Base-by-base conservation (phyloP, 2,329 filamentous ascomycete species). In the Trichoderma gracile region DNA sequence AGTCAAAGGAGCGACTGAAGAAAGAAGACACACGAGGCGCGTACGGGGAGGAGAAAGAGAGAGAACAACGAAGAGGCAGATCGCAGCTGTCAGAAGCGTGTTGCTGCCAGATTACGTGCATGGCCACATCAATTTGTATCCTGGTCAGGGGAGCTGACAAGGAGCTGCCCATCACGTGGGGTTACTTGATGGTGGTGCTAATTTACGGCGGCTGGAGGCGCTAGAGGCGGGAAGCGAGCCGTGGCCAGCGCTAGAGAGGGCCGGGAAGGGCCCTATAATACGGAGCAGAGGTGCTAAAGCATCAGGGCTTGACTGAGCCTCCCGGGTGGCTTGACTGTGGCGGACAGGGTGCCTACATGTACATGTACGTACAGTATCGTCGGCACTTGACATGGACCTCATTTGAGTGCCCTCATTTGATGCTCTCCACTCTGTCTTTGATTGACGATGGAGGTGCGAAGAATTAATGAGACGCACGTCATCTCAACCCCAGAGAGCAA, bases 131-230 rank as follows among this genome's bases (percentile, higher is more conserved):
- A 43, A 43, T 52, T 33, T 54, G 38, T 15, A 47, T 45, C 64
- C 64, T 38, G 33, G 64, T 65, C 64, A 65, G 64, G 64, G 64
- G 64, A 57, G 45, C 10, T 65, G 57, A 65, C 49, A 25, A 55
- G 52, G 60, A 53, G 52, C 40, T 47, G 40, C 45, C 23, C 17
- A 65, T 65, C 64, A 65, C 64, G 64, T 65, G 59, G 64, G 59
- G 50, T 47, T 63, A 64, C 58, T 64, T 64, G 57, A 56, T 19
- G 27, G 40, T n/a, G 15, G 43, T 33, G 19, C 49, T 54, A 62
- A 40, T 14, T 38, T 38, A 38, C 33, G 12, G 33, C 33, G 33
- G 33, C 33, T 38, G 25, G 45, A 38, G 38, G 49, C 42, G 27
- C 60, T 54, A 56, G 49, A 19, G 12, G 40, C 59, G 59, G 59